A percentile compares a stretch with the other conserved stretches of the same genome.
phyloP scores from a whole-genome alignment of 371 early-diverging fungal species.

The Rhizopus delemar region DNA sequence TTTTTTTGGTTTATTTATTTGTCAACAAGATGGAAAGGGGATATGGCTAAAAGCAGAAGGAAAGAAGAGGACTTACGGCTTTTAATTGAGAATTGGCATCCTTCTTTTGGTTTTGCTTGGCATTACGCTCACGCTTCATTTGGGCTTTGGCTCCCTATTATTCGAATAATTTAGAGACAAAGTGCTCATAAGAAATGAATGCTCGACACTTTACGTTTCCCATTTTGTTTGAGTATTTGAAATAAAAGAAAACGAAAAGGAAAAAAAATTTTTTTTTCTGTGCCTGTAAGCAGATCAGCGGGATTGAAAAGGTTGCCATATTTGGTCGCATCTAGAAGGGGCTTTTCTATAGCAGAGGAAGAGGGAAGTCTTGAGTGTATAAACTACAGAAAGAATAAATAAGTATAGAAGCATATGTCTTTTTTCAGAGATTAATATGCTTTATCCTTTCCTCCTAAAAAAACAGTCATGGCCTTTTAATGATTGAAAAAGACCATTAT shows the following conservation, averaged over 20 bases:
- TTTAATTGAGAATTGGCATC: slow-evolving; percentile 76
- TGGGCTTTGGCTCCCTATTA: slow-evolving; percentile 74
- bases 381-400: no score
- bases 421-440: no score
- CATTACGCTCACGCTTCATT: slow-evolving; percentile 74
- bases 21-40: neutral
- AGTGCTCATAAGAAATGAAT: neutral
- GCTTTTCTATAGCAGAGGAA: neutral
- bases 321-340: no score
- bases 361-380: no score
- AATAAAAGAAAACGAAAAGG: neutral
- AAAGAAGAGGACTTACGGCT: slow-evolving; percentile 49
- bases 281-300: slow-evolving; percentile 1
- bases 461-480: no score
- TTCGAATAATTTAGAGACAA: neutral
- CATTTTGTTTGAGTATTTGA: neutral
- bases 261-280: slow-evolving; percentile 14
- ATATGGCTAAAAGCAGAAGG: neutral
- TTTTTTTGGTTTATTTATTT: no score
- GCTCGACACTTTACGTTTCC: neutral
- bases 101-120: slow-evolving; percentile 54
- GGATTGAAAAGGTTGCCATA: neutral
- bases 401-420: no score
- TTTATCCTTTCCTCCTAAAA: no score
- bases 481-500: no score